phyloP scores from a whole-genome alignment of 352 stramenopile species.

The Phytophthora idaei region DNA sequence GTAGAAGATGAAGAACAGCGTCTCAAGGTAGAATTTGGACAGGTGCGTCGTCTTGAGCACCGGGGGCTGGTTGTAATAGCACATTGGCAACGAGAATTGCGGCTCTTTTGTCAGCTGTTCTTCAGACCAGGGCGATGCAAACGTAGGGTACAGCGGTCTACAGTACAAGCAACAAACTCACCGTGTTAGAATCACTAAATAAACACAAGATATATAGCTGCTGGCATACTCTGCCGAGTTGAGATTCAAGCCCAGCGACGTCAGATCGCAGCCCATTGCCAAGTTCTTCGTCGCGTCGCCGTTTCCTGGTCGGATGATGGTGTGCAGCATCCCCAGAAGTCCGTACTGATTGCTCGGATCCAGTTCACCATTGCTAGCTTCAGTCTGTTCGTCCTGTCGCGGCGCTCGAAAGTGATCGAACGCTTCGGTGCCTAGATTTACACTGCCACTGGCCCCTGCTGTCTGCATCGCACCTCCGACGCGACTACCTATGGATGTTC shows the following conservation, averaged over 20 bases:
- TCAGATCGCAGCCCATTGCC: constrained; percentile 81
- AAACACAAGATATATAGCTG: background rate
- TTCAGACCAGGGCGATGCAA: constrained; percentile 83
- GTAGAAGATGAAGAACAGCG: constrained; percentile 99
- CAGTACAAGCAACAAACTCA: constrained; percentile 3
- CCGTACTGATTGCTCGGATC: constrained; percentile 81
- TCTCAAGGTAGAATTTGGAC: constrained; percentile 98
- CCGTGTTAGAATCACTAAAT: background rate
- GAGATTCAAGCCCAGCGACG: constrained; percentile 83
- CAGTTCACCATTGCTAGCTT: constrained; percentile 49
- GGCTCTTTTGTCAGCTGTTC: constrained; percentile 78
- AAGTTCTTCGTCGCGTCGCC: constrained; percentile 74
- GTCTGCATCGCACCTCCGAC: constrained; percentile 16
- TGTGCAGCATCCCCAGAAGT: constrained; percentile 81
- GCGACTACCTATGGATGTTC: constrained; percentile 68
- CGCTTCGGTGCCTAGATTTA: constrained; percentile 63
- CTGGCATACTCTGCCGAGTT: constrained; percentile 77
- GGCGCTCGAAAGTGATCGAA: constrained; percentile 63
- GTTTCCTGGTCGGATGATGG: constrained; percentile 70
- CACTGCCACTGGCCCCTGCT: constrained; percentile 30
- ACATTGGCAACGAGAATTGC: constrained; percentile 84
- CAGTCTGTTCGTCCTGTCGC: constrained; percentile 32
- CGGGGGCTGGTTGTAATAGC: constrained; percentile 94
- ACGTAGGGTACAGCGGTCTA: constrained; percentile 80
- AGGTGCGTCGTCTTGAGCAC: constrained; percentile 97